A percentile compares a stretch with the other conserved stretches of the same genome.
These are phyloP conservation scores for Rasamsonia emersonii DNA, from an alignment of 2,329 filamentous ascomycete species.

Conservation along the genomic window DNA sequence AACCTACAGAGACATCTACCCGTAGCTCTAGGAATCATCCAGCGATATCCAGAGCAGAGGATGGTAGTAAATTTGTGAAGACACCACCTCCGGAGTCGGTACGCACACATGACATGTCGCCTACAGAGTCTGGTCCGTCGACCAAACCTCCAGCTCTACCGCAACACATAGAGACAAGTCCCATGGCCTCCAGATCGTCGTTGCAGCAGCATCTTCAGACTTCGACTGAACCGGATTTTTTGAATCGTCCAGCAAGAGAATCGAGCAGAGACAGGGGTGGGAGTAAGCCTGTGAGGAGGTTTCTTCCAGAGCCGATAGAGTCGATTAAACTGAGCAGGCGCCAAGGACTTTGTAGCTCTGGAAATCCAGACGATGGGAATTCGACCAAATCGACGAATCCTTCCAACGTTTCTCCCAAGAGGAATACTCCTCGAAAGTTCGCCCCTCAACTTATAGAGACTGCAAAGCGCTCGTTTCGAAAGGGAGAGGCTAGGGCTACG, in stretches of 20 bases:
- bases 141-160: constrained; percentile 5
- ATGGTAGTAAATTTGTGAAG: constrained; percentile 4
- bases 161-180: constrained; percentile 30
- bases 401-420: constrained; percentile 15
- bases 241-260: too few relatives aligned
- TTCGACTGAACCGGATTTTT: too few relatives aligned
- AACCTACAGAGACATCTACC: constrained; percentile 37
- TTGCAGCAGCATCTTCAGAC: too few relatives aligned
- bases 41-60: constrained; percentile 1
- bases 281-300: neutral
- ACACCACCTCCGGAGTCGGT: constrained; percentile 3
- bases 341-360: neutral
- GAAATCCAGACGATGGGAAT: neutral
- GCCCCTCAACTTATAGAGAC: constrained; percentile 76
- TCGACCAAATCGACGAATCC: constrained; percentile 3
- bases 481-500: constrained; percentile 55
- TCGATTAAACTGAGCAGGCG: constrained; percentile 2
- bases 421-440: too few relatives aligned
- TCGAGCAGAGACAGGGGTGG: neutral
- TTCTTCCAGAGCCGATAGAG: constrained; percentile 6
- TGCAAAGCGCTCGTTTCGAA: constrained; percentile 60
- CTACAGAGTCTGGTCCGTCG: too few relatives aligned
- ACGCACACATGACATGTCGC: too few relatives aligned
- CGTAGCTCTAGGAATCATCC: constrained; percentile 28
- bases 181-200: constrained; percentile 45